Base-by-base conservation (phyloP, 306 rosid genomes). In the Sechiopsis laciniata region DNA sequence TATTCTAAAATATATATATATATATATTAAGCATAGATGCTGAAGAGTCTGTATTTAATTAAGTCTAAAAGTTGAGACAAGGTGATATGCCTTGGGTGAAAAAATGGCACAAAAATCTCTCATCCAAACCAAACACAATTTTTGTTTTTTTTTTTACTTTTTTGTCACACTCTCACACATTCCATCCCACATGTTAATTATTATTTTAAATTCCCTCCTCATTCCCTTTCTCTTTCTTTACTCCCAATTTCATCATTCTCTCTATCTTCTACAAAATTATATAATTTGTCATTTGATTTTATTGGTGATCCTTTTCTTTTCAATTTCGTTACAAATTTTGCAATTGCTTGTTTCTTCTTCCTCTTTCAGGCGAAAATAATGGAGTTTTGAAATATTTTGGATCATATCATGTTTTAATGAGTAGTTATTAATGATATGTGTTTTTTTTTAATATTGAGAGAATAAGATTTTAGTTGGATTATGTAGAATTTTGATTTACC, bases 1-100 rank as follows among this genome's bases (percentile, higher is more conserved):
- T 26, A 26, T 26, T 26, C 29, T 26, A 26, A 26, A 26, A n/a
- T n/a, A n/a, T n/a, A n/a, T n/a, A n/a, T n/a, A n/a, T n/a, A n/a
- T n/a, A n/a, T n/a, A n/a, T n/a, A 26, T 26, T 26, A 26, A 26
- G 29, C 2, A 26, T 26, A 26, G 2, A 26, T 1, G 29, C 2
- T 26, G 29, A 26, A 26, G 29, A 26, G 29, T 26, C 29, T n/a
- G n/a, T n/a, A n/a, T n/a, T n/a, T n/a, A n/a, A n/a, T n/a, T n/a
- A n/a, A 66, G 72, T 66, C 72, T 66, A 66, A 66, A 65, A 32
- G 72, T 24, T 66, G 55, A 66, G 72, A 66, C 72, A 66, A 66
- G 5, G 45, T 42, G 72, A 66, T 66, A 66, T 66, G 72, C n/a
- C 45, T 66, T 66, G 45, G 72, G 72, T 66, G 54, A 66, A 65